Evolutionary conservation across 768 basidiomycete species (phyloP).

Genomic region (Calocybe gangraenosa): DNA sequence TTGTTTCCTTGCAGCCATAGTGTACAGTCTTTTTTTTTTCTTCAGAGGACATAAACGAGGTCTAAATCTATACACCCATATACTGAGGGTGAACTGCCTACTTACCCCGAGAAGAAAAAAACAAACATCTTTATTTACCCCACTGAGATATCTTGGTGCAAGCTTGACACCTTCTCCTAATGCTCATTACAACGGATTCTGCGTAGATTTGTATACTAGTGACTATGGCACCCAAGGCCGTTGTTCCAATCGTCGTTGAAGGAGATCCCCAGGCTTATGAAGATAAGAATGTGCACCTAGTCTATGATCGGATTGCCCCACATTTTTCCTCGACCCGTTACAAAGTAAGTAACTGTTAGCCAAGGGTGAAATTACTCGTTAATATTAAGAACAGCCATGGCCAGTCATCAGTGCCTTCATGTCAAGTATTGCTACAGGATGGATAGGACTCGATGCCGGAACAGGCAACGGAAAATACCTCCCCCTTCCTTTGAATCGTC

Average conservation of each 20-base stretch:
- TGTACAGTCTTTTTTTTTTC: no score
- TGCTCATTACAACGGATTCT: no score
- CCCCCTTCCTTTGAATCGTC: constrained; percentile 62
- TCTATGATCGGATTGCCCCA: constrained; percentile 81
- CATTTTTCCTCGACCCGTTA: constrained; percentile 91
- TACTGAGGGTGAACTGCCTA: no score
- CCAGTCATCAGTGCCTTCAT: constrained; percentile 81
- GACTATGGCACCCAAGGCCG: constrained; percentile 22
- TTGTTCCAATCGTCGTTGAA: constrained; percentile 37
- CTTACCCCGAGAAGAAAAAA: no score
- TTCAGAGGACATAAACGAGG: no score
- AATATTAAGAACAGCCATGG: constrained; percentile 61
- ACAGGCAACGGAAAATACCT: constrained; percentile 99
- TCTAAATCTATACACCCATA: no score
- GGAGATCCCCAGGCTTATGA: constrained; percentile 62
- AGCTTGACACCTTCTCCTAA: no score
- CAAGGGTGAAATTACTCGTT: background rate
- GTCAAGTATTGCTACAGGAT: constrained; percentile 64
- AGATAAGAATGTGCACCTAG: constrained; percentile 68
- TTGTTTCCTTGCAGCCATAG: background rate
- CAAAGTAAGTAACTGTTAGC: constrained; percentile 48
- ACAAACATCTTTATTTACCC: no score
- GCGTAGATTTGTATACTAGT: no score
- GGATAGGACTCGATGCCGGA: constrained; percentile 90
- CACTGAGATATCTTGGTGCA: no score